These are phyloP conservation scores for Leavenworthia alabamica DNA, from an alignment of 345 rosid species.

Conservation along the genomic window DNA sequence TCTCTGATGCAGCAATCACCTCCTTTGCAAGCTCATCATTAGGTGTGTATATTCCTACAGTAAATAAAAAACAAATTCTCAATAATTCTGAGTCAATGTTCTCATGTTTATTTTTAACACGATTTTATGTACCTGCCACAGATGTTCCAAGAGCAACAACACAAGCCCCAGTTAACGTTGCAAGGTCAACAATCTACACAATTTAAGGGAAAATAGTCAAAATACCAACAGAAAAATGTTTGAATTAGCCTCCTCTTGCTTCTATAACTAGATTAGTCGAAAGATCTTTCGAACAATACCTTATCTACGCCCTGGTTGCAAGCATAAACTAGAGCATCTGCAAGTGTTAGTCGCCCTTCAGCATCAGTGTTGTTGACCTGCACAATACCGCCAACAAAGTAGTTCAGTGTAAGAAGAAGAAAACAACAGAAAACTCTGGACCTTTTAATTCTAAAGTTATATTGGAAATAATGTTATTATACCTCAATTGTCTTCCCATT, in stretches of 20 bases:
- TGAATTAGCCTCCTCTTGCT: not conserved
- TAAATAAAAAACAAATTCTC: not conserved
- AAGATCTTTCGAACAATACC: constrained; percentile 35
- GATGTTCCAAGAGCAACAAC: constrained; percentile 88
- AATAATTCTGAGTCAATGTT: not conserved
- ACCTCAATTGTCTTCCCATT: constrained; percentile 97
- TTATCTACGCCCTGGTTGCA: constrained; percentile 91
- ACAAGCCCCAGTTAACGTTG: constrained; percentile 91
- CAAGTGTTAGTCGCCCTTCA: constrained; percentile 96
- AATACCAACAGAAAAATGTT: constrained; percentile 6
- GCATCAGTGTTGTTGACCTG: constrained; percentile 99
- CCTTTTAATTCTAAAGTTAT: not conserved
- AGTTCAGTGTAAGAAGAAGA: not conserved
- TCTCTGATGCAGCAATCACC: constrained; percentile 62
- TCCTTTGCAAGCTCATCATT: constrained; percentile 80
- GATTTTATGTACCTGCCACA: constrained; percentile 58
- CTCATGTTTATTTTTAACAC: not conserved
- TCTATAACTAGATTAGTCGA: not conserved
- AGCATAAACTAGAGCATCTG: constrained; percentile 92
- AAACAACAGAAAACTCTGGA: not conserved
- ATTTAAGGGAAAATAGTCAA: not conserved
- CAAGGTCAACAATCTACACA: constrained; percentile 74
- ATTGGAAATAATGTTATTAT: not conserved
- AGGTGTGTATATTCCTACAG: constrained; percentile 78
- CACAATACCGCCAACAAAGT: not conserved